Evolutionary conservation across 129 eudicot species (phyloP).

Genomic region (Saposhnikovia divaricata): DNA sequence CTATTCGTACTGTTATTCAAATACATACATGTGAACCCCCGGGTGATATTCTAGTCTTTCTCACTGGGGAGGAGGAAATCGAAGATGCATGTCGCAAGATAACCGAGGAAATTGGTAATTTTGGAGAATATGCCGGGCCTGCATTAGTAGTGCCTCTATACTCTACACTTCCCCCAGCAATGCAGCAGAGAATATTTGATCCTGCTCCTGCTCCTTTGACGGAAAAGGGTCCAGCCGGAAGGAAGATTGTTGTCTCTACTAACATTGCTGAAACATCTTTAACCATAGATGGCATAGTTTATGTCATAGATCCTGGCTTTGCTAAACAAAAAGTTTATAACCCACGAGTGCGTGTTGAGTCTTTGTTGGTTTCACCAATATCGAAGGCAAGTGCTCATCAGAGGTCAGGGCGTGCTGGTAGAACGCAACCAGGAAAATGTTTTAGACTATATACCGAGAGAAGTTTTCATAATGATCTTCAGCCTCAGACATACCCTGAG

Average conservation of each 20-base stretch:
- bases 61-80: constrained; percentile 95
- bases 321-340: constrained; percentile 93
- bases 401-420: constrained; percentile 97
- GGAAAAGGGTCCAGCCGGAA: constrained; percentile 83
- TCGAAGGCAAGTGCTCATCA: constrained; percentile 98
- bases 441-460: constrained; percentile 85
- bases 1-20: constrained; percentile 80
- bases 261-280: constrained; percentile 96
- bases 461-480: constrained; percentile 83
- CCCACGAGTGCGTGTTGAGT: constrained; percentile 89
- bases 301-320: constrained; percentile 95
- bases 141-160: constrained; percentile 75
- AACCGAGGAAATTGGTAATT: constrained; percentile 58
- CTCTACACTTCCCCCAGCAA: constrained; percentile 89
- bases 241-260: constrained; percentile 94
- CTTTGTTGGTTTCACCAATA: constrained; percentile 89
- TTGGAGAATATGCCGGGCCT: constrained; percentile 85
- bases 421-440: constrained; percentile 97
- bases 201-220: constrained; percentile 78
- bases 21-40: constrained; percentile 79
- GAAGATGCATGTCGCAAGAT: constrained; percentile 89
- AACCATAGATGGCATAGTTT: constrained; percentile 93
- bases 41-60: constrained; percentile 92
- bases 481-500: constrained; percentile 91
- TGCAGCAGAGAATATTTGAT: constrained; percentile 97